Conservation (phyloP, 1,284 basidiomycete genomes). For the Veloboletus limbatus region DNA sequence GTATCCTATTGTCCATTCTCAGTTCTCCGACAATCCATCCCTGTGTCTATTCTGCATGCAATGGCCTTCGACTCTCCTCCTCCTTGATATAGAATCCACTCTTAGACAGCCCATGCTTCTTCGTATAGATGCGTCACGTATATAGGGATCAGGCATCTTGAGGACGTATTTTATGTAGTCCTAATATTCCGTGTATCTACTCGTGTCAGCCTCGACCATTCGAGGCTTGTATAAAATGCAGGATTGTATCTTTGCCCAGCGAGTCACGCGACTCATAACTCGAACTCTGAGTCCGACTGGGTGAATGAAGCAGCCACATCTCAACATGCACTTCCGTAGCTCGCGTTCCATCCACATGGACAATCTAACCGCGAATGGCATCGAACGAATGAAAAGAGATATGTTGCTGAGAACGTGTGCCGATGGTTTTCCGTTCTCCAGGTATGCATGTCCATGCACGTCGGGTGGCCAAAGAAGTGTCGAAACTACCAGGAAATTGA, state of each 20-base stretch:
- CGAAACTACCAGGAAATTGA: constrained; percentile 46
- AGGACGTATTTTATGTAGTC: constrained; percentile 38
- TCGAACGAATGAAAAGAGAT: constrained; percentile 22
- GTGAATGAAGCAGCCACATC: no score
- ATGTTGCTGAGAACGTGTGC: constrained; percentile 20
- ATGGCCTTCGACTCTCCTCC: constrained; percentile 3
- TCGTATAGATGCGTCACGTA: constrained; percentile 32
- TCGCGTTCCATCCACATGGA: constrained; percentile 19
- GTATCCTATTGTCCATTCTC: constrained; percentile 22
- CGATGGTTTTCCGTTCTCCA: constrained; percentile 34
- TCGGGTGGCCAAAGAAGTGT: constrained; percentile 4
- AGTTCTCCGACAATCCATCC: constrained; percentile 8
- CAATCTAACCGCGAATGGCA: constrained; percentile 24
- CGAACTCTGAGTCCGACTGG: constrained; percentile 22
- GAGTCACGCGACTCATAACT: not conserved
- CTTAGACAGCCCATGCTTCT: constrained; percentile 21
- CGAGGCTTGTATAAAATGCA: constrained; percentile 22
- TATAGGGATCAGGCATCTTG: constrained; percentile 38
- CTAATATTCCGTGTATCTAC: constrained; percentile 35
- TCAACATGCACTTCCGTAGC: constrained; percentile 15
- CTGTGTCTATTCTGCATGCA: constrained; percentile 11
- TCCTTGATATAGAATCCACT: constrained; percentile 22
- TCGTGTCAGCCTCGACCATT: constrained; percentile 8
- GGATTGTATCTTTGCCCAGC: constrained; percentile 15
- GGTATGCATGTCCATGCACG: constrained; percentile 19